These are phyloP conservation scores for Debaryomycetaceae sp. DNA, from an alignment of 1,139 yeast species.

Conservation along the genomic window DNA sequence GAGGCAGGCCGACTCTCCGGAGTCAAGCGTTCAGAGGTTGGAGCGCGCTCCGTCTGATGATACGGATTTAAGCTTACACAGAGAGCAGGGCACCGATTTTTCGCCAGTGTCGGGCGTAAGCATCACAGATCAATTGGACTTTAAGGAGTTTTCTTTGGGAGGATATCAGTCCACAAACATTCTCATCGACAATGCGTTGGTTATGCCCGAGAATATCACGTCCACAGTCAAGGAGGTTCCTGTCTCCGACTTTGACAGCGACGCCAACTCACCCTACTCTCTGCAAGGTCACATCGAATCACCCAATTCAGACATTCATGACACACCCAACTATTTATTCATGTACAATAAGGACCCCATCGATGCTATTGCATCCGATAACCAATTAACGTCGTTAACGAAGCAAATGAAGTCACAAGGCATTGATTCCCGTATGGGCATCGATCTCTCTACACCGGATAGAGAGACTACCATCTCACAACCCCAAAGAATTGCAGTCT, in stretches of 20 bases:
- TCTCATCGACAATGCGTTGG: constrained; percentile 15
- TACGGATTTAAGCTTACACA: not conserved
- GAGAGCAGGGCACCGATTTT: not conserved
- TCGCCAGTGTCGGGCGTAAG: constrained; percentile 7
- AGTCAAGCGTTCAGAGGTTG: not conserved
- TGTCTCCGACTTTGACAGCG: constrained; percentile 22
- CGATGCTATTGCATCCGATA: not conserved
- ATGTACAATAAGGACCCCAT: not conserved
- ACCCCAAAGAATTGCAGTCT: not conserved
- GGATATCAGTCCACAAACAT: constrained; percentile 11
- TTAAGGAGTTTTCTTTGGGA: constrained; percentile 18
- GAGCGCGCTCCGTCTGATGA: not conserved
- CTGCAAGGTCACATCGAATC: not conserved
- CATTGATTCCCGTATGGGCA: constrained; percentile 20
- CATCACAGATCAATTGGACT: constrained; percentile 7
- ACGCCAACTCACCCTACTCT: constrained; percentile 17
- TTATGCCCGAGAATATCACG: constrained; percentile 5
- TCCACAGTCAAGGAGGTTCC: constrained; percentile 7
- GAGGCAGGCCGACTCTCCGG: constrained; percentile 2
- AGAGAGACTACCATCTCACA: not conserved
- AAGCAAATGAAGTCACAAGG: constrained; percentile 27
- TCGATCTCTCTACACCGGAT: not conserved
- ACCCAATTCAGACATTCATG: not conserved
- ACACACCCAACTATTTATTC: not conserved
- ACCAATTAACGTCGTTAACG: constrained; percentile 24